phyloP scores from a whole-genome alignment of 2,329 filamentous ascomycete species.

The Xylaria sp. region DNA sequence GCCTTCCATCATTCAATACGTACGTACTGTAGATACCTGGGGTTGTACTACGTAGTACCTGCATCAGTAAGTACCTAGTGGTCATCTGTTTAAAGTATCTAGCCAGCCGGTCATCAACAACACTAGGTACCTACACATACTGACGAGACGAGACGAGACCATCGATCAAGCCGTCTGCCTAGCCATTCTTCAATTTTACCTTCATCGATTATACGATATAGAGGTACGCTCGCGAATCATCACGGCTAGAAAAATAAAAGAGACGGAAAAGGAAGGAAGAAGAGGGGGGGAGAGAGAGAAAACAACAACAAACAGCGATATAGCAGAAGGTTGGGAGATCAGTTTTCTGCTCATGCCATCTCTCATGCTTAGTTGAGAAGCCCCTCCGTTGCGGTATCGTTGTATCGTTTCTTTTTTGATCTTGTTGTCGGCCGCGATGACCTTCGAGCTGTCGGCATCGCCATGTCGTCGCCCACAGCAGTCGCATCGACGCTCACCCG shows the following conservation, averaged over 20 bases:
- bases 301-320: background rate
- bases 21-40: too few species aligned
- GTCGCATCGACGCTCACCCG: conserved; percentile 66
- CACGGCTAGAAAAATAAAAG: background rate
- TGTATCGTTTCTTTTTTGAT: background rate
- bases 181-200: background rate
- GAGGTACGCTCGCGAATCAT: too few species aligned
- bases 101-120: background rate
- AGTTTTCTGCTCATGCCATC: conserved; percentile 2
- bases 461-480: conserved; percentile 56
- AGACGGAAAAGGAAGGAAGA: background rate
- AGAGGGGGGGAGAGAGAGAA: background rate
- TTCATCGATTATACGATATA: background rate
- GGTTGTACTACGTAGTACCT: background rate
- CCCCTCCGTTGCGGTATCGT: conserved; percentile 1
- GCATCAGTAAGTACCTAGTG: background rate
- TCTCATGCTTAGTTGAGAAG: background rate
- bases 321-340: background rate
- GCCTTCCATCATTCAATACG: background rate
- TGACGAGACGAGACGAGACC: too few species aligned
- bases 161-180: background rate
- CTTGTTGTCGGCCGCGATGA: conserved; percentile 43
- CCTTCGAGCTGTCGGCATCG: conserved; percentile 53
- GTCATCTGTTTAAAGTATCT: background rate
- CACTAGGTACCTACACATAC: too few species aligned